phyloP scores from a whole-genome alignment of 208 protist species.

The Tetramitus jugosus region DNA sequence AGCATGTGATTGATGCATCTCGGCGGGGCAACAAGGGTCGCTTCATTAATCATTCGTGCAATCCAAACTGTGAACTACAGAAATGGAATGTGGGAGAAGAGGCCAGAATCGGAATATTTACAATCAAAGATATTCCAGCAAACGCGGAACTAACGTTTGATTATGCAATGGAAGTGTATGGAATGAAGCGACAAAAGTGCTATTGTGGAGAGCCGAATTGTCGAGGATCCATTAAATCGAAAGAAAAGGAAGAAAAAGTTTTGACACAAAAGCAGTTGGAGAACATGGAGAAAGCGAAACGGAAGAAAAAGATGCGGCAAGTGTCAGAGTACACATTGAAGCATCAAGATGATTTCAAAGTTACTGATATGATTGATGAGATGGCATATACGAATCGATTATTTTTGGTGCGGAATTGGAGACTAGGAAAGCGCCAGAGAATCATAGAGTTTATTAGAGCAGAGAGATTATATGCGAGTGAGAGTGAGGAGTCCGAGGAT shows the following conservation, averaged over 20 bases:
- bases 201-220: neutral
- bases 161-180: conserved; percentile 15
- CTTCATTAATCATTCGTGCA: conserved; percentile 13
- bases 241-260: neutral
- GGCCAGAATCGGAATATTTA: conserved; percentile 13
- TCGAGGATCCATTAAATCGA: neutral
- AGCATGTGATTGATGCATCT: conserved; percentile 13
- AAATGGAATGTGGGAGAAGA: conserved; percentile 12
- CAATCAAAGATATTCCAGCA: neutral
- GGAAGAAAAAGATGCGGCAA: too few species aligned
- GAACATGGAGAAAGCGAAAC: too few species aligned
- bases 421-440: too few species aligned
- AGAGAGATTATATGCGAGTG: too few species aligned
- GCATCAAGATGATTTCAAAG: too few species aligned
- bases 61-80: conserved; percentile 8
- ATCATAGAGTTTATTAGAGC: too few species aligned
- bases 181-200: neutral
- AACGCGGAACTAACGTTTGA: conserved; percentile 13
- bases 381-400: too few species aligned
- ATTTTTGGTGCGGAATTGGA: too few species aligned
- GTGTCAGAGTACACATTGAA: too few species aligned
- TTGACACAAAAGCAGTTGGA: neutral
- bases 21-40: neutral
- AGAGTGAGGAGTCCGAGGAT: too few species aligned
- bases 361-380: too few species aligned